Base-by-base conservation (phyloP, 495 filamentous ascomycete species). In the Hypomontagnella monticulosa region DNA sequence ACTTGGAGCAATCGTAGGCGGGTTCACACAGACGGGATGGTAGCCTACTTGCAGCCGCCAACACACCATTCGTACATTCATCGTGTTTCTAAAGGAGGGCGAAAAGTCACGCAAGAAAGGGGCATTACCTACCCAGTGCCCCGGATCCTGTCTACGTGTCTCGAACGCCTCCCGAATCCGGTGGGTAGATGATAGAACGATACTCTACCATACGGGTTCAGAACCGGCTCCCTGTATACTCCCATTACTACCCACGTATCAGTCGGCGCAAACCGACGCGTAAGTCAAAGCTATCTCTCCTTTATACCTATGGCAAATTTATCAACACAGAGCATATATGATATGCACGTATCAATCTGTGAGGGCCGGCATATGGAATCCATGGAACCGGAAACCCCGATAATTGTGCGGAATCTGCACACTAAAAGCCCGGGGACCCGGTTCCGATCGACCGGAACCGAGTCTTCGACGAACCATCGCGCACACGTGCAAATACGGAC, bases 381-480 rank as follows among this genome's bases (percentile, higher is more conserved):
- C 61, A 57, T 57, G 52, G 44, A 41, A 15, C 52, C 51, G 52
- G 61, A 23, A 63, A 20, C 1, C 36, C 49, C 30, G 33, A 56
- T 32, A 37, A 18, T 18, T 36, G 33, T 27, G 59, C 42, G 16
- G 32, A 47, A 49, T 52, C 44, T 63, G 30, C 52, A 27, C 23
- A 27, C 23, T 27, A 27, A 27, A 27, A 27, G 2, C 23, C 6
- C 23, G 23, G 23, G 23, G 16, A 11, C 10, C 30, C 50, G 34
- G 61, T 57, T 63, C 61, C 61, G 12, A 9, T 27, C 37, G 50
- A 46, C 30, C 46, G 61, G 52, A 43, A 57, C 27, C 16, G 20
- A 43, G 12, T 18, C 34, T 12, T 56, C 51, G 52, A 52, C 38
- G 32, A 57, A 27, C 42, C 23, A 5, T 42, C 30, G 37, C 51